Conservation (phyloP, 1,284 basidiomycete species). For the Phellopilus nigrolimitatus region DNA sequence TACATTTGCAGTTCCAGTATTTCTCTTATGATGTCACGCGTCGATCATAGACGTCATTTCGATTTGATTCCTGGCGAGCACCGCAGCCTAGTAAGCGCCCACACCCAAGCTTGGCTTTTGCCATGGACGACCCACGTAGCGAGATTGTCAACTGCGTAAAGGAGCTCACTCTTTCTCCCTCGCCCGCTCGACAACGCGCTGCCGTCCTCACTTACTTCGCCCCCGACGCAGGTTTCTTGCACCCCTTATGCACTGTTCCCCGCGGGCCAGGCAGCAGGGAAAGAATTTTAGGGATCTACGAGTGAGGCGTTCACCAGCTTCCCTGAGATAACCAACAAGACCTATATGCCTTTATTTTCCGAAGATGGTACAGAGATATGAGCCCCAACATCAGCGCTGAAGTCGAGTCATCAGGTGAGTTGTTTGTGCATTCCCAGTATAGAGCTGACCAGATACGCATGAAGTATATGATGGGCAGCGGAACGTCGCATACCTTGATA, state of each 20-base stretch:
- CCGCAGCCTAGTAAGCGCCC: too few relatives aligned
- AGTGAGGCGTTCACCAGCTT: constrained; percentile 30
- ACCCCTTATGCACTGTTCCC: constrained; percentile 46
- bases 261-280: constrained; percentile 45
- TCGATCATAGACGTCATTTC: too few relatives aligned
- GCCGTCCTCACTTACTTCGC: constrained; percentile 45
- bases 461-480: constrained; percentile 40
- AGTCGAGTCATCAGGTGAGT: constrained; percentile 40
- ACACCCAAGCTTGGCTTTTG: neutral
- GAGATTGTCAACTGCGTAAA: constrained; percentile 45
- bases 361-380: constrained; percentile 56
- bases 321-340: neutral
- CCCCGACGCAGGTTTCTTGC: constrained; percentile 46
- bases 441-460: neutral
- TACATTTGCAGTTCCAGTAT: too few relatives aligned
- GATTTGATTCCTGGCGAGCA: too few relatives aligned
- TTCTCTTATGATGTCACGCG: neutral
- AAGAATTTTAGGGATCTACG: constrained; percentile 47
- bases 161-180: constrained; percentile 38
- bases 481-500: constrained; percentile 40
- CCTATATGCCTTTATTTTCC: neutral
- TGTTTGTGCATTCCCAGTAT: neutral
- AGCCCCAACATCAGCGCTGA: constrained; percentile 43
- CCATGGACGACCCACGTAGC: constrained; percentile 50
- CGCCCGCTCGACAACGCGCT: constrained; percentile 46